Base-by-base conservation (phyloP, 805 yeast species). In the Clavispora asparagi region DNA sequence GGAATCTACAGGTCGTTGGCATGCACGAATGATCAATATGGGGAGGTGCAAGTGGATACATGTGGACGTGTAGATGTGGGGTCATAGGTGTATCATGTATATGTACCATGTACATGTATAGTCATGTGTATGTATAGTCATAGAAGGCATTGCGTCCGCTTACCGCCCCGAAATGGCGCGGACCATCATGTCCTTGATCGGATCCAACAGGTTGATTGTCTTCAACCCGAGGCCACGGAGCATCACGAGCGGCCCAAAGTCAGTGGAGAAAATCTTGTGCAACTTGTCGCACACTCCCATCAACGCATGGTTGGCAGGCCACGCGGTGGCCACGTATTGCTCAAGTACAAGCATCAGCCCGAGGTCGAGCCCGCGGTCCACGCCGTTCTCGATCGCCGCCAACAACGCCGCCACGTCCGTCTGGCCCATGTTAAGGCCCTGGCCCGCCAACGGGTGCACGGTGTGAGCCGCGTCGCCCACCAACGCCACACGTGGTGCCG, bases 381-480 rank as follows among this genome's bases (percentile, higher is more conserved):
- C 68, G 0, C 95, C 95, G 9, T 51, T 70, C 53, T 87, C 95
- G 26, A 94, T 59, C 0, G 92, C 87, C 1, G 61, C 68, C 1
- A 84, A 81, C 28, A 94, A 71, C 1, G 83, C 70, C 47, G 83
- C 82, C 1, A 88, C 97, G 62, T 94, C 99, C 26, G 85, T 83
- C 63, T 91, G 97, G 17, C 99, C 99, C 96, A 92, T 90, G 64
- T 94, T 94, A 46, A 94, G 76, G 25, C 99, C 99, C 67, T 94
- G 99, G 9, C 99, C 99, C 4, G 97, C 97, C 49, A 94, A 73
- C 2, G 99, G 99, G 63, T 94, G 98, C 1, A 96, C 88, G 0
- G 97, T 85, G 58, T 94, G 99, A 0, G 98, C 98, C 1, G 99
- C 98, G 66, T 94, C 99, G 25, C 99, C 99, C 9, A 92, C 87